Evolutionary conservation across 805 yeast species (phyloP).

Genomic region (Schizosaccharomyces osmophilus): DNA sequence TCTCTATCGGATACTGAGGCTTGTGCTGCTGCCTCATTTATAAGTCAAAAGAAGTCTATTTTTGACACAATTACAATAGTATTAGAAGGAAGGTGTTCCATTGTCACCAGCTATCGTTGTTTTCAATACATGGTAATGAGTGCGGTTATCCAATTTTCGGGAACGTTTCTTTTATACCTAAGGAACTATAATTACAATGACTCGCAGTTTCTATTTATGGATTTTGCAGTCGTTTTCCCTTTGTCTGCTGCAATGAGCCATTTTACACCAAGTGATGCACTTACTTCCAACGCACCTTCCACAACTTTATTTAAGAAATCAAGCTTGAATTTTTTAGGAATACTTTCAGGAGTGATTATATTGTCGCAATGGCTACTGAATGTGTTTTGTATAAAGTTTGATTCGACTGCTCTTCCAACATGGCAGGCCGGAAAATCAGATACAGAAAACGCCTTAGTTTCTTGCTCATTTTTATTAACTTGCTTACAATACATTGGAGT

Average conservation of each 20-base stretch:
- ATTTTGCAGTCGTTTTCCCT: conserved; percentile 70
- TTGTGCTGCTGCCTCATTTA: conserved; percentile 94
- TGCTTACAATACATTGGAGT: not conserved
- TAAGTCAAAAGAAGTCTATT: conserved; percentile 70
- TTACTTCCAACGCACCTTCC: conserved; percentile 61
- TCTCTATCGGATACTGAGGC: conserved; percentile 95
- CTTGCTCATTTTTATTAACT: not conserved
- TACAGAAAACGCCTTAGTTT: not conserved
- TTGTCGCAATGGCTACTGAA: not conserved
- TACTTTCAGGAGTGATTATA: not conserved
- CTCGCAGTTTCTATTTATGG: conserved; percentile 86
- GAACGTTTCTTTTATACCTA: conserved; percentile 63
- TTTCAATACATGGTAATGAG: conserved; percentile 94
- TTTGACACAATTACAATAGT: conserved; percentile 80
- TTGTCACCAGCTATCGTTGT: conserved; percentile 87
- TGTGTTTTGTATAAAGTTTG: not conserved
- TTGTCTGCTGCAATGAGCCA: conserved; percentile 91
- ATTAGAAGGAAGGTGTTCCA: conserved; percentile 78
- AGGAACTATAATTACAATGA: conserved; percentile 86
- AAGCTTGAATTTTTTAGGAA: not conserved
- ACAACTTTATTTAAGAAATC: conserved; percentile 40
- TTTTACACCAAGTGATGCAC: conserved; percentile 48
- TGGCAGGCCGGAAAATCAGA: not conserved
- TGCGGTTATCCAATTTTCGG: conserved; percentile 82
- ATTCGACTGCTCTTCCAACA: not conserved